These are phyloP conservation scores for Talaromyces funiculosus DNA, from an alignment of 2,329 filamentous ascomycete genomes.

Conservation along the genomic window DNA sequence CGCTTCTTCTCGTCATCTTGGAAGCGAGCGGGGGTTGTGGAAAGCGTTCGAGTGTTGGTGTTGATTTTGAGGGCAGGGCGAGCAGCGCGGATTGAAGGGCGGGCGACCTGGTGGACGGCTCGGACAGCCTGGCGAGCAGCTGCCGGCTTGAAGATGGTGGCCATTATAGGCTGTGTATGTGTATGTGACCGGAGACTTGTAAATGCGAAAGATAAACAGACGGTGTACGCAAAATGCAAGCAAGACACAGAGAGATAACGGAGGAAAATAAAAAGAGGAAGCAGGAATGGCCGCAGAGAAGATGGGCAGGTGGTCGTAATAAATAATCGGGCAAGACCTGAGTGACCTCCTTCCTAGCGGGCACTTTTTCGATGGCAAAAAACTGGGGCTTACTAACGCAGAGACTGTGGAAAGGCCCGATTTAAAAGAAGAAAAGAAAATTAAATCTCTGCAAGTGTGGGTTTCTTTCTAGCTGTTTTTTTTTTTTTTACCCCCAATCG, in stretches of 20 bases:
- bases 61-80: constrained; percentile 12
- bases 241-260: neutral
- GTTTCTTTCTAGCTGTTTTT: neutral
- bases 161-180: constrained; percentile 7
- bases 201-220: neutral
- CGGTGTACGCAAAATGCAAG: neutral
- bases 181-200: neutral
- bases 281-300: neutral
- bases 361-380: constrained; percentile 10
- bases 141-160: constrained; percentile 26
- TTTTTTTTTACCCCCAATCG: neutral
- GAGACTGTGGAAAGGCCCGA: neutral
- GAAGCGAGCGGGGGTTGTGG: constrained; percentile 23
- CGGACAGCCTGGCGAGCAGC: constrained; percentile 24
- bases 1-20: constrained; percentile 23
- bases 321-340: constrained; percentile 7
- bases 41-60: constrained; percentile 25
- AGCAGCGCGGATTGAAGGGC: constrained; percentile 18
- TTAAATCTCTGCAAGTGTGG: neutral
- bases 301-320: constrained; percentile 2
- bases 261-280: neutral
- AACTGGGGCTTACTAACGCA: constrained; percentile 2
- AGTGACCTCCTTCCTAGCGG: constrained; percentile 3
- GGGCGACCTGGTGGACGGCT: constrained; percentile 19
- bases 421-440: neutral